Base-by-base conservation (phyloP, 2,329 filamentous ascomycete species). In the Penicillium sumatraense region DNA sequence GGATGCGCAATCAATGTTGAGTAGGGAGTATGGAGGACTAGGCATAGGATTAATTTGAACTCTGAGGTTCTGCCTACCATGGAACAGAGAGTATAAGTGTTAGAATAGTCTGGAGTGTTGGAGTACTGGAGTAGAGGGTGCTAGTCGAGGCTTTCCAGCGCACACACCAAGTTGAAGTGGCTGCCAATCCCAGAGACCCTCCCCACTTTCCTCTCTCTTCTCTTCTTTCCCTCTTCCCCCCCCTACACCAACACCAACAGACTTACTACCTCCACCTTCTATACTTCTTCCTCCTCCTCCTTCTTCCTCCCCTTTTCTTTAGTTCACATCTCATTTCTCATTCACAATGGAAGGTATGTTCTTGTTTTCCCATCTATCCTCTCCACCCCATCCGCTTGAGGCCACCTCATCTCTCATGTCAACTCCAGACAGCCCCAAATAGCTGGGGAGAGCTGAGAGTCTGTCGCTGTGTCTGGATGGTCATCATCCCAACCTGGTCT, bases 331-430 rank as follows among this genome's bases (percentile, higher is more conserved):
- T 61, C 49, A 41, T 49, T 46, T 46, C 54, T 47, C 58, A 57
- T 48, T 67, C 65, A 83, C 75, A 76, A 86, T 86, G 84, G 84
- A 88, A 81, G 86, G 86, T 88, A 85, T 80, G 83, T 77, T 73
- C 2, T 41, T 64, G 10, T 21, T 23, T 13, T 20, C 31, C 35
- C 21, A 26, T 24, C n/a, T 31, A 40, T 21, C 40, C 38, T 42
- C 44, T 38, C 9, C 4, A 11, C 10, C 14, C 3, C 26, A 52
- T 38, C 40, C n/a, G 29, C 42, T 60, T 62, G 60, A 58, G 61
- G 61, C 68, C 68, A 69, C 71, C 64, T 69, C 67, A 68, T 62
- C 60, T 41, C 53, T 51, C 51, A 59, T 60, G 62, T 60, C 61
- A 56, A 51, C 50, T 54, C 49, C 54, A 54, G 56, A 53, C 55